These are phyloP conservation scores for Handroanthus guayacan DNA, from an alignment of 257 asterid genomes.

Conservation along the genomic window DNA sequence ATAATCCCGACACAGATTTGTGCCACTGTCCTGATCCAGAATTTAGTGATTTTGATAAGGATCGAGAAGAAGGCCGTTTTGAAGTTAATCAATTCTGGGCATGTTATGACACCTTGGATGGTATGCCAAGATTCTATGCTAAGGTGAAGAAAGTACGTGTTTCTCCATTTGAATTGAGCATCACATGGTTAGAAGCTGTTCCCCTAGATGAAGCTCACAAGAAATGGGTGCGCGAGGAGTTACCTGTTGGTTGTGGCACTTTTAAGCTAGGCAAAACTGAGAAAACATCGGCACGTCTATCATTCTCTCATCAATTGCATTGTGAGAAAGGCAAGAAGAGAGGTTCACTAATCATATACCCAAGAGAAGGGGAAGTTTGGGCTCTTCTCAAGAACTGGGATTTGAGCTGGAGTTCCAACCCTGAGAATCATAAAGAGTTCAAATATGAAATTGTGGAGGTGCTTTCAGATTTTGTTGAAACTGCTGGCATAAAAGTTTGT, in stretches of 20 bases:
- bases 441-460: constrained; percentile 79
- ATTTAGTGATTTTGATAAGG: constrained; percentile 72
- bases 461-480: constrained; percentile 54
- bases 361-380: constrained; percentile 79
- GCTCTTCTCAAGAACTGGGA: constrained; percentile 80
- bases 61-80: constrained; percentile 50
- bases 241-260: constrained; percentile 80
- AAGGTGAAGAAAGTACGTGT: constrained; percentile 52
- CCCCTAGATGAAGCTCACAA: constrained; percentile 46
- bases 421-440: constrained; percentile 43
- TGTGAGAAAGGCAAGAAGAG: constrained; percentile 49
- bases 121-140: constrained; percentile 88
- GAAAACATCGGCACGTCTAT: constrained; percentile 29
- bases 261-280: constrained; percentile 49
- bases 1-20: constrained; percentile 12
- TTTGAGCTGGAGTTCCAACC: constrained; percentile 56
- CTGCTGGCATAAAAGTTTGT: constrained; percentile 56
- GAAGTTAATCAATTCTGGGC: constrained; percentile 77
- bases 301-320: constrained; percentile 62
- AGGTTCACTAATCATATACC: constrained; percentile 56
- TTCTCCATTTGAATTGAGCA: constrained; percentile 54
- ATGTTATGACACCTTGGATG: constrained; percentile 65
- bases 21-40: constrained; percentile 65
- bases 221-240: constrained; percentile 46
- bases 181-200: constrained; percentile 74